Evolutionary conservation across 345 rosid genomes (phyloP).

Genomic region (Dovyalis caffra): DNA sequence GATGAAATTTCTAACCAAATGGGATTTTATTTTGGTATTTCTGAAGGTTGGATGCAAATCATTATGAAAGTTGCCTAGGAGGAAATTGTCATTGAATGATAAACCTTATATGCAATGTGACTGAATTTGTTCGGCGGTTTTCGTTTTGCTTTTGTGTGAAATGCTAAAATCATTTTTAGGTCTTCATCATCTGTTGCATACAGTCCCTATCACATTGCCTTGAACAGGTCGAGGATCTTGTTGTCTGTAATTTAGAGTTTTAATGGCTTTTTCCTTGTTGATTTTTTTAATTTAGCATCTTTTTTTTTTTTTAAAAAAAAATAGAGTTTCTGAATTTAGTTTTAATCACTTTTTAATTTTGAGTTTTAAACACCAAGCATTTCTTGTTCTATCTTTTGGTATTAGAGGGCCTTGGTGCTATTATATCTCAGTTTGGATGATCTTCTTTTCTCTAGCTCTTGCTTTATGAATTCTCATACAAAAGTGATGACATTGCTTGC

Average conservation of each 20-base stretch:
- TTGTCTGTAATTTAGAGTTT: not conserved
- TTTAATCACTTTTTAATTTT: no score
- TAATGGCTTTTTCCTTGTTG: not conserved
- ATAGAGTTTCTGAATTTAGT: no score
- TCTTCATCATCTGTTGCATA: not conserved
- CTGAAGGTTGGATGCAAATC: not conserved
- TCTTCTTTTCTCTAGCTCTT: not conserved
- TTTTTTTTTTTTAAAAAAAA: no score
- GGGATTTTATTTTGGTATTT: not conserved
- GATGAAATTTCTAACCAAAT: not conserved
- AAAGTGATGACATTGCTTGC: slow-evolving; percentile 24
- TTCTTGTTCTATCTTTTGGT: not conserved
- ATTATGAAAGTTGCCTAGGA: not conserved
- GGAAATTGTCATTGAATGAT: not conserved
- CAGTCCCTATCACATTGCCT: not conserved
- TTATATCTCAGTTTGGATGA: not conserved
- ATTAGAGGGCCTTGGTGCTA: not conserved
- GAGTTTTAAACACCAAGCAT: not conserved
- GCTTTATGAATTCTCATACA: slow-evolving; percentile 14
- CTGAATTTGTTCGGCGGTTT: not conserved
- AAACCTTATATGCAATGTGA: not conserved
- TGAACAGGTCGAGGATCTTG: not conserved
- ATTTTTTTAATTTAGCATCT: not conserved
- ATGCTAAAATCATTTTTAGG: not conserved
- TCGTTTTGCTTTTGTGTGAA: not conserved